phyloP scores from a whole-genome alignment of 148 eudicot genomes.

The Vaccinium macrocarpon region DNA sequence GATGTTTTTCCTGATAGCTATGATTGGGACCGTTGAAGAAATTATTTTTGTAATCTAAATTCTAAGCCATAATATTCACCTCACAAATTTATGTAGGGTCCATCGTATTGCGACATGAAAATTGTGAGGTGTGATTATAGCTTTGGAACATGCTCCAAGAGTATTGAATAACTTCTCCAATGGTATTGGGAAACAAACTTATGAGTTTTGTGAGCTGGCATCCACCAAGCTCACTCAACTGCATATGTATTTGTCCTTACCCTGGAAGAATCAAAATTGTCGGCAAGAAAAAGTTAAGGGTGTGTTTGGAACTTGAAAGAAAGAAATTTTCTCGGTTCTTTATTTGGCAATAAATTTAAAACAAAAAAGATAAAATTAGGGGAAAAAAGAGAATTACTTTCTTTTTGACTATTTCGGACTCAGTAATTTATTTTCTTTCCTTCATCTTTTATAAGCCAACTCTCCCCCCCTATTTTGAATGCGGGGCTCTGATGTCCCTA shows the following conservation, averaged over 20 bases:
- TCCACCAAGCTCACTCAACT: background rate
- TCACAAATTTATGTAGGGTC: background rate
- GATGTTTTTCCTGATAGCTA: background rate
- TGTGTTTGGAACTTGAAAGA: background rate
- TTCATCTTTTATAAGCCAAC: no score
- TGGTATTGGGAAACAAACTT: background rate
- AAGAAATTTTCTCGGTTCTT: background rate
- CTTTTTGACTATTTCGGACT: no score
- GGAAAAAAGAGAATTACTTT: no score
- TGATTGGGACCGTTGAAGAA: background rate
- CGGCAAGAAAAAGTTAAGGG: background rate
- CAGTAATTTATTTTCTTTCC: no score
- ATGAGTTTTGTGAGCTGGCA: background rate
- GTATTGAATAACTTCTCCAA: background rate
- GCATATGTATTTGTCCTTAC: background rate
- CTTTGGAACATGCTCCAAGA: background rate
- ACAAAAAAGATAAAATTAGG: no score
- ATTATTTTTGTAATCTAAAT: background rate
- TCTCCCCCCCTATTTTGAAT: no score
- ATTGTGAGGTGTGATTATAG: background rate
- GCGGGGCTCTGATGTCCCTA: no score
- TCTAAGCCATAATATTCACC: background rate
- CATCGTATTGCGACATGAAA: background rate
- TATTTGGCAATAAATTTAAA: no score
- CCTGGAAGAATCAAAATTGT: background rate